These are phyloP conservation scores for Fremontodendron californicum DNA, from an alignment of 345 rosid genomes.

Conservation along the genomic window DNA sequence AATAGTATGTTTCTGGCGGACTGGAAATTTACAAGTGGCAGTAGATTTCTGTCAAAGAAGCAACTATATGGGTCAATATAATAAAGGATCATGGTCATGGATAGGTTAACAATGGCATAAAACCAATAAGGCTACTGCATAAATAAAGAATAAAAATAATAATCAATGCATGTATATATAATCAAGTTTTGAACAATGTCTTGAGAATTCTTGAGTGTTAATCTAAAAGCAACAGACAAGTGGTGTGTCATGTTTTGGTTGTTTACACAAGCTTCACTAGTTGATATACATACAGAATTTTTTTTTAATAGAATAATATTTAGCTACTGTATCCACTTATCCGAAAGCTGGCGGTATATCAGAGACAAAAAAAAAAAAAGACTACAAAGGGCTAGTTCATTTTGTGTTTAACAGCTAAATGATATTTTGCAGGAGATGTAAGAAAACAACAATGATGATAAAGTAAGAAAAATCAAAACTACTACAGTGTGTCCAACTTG, in stretches of 20 bases:
- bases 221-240: background rate
- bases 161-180: background rate
- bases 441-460: background rate
- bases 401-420: background rate
- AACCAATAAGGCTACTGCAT: background rate
- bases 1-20: background rate
- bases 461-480: background rate
- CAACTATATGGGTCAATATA: background rate
- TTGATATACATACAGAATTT: background rate
- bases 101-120: background rate
- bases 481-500: background rate
- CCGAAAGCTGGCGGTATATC: background rate
- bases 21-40: background rate
- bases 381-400: background rate
- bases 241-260: background rate
- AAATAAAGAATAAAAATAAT: background rate
- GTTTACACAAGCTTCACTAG: background rate
- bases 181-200: too few relatives aligned
- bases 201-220: too few relatives aligned
- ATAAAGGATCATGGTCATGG: background rate
- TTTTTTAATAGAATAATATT: background rate
- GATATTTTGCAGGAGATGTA: background rate
- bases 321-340: background rate
- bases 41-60: background rate
- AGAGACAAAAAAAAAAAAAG: background rate